Evolutionary conservation across 169 alveolate genomes (phyloP).

Genomic region (Theileria luwenshuni): DNA sequence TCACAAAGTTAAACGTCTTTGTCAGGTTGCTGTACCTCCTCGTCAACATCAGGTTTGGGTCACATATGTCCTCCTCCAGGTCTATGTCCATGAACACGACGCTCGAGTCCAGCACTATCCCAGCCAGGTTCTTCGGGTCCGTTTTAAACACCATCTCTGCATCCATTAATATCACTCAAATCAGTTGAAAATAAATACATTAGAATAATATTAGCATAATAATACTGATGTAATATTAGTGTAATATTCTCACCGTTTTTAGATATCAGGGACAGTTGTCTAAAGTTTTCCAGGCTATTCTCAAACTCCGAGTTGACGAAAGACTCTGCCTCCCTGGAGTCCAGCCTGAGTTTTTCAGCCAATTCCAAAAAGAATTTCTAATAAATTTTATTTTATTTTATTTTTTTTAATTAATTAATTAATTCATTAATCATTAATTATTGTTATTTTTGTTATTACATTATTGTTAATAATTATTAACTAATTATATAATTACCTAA

Average conservation of each 20-base stretch:
- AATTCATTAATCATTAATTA: neutral
- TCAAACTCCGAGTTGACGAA: slow-evolving; percentile 56
- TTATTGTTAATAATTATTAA: too few species aligned
- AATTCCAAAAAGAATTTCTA: slow-evolving; percentile 47
- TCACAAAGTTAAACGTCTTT: slow-evolving; percentile 32
- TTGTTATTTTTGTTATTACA: neutral
- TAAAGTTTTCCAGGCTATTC: slow-evolving; percentile 45
- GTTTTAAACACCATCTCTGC: slow-evolving; percentile 27
- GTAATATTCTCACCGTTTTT: too few species aligned
- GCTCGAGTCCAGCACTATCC: slow-evolving; percentile 37
- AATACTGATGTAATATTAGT: too few species aligned
- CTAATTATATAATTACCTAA: too few species aligned
- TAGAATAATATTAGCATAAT: too few species aligned
- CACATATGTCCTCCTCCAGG: slow-evolving; percentile 45
- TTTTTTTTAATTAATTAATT: too few species aligned
- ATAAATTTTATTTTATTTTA: neutral
- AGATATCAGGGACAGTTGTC: slow-evolving; percentile 33
- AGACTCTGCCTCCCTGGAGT: slow-evolving; percentile 39
- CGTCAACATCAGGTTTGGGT: slow-evolving; percentile 27
- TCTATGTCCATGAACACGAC: slow-evolving; percentile 55
- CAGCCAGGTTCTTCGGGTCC: slow-evolving; percentile 31
- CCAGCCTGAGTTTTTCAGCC: slow-evolving; percentile 46
- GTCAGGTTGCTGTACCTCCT: slow-evolving; percentile 44
- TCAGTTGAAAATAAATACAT: too few species aligned
- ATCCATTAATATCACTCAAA: too few species aligned